Percentiles rank a stretch among this genome's conserved stretches.
phyloP scores from a whole-genome alignment of 208 protist genomes.

The Trypanosoma theileri region DNA sequence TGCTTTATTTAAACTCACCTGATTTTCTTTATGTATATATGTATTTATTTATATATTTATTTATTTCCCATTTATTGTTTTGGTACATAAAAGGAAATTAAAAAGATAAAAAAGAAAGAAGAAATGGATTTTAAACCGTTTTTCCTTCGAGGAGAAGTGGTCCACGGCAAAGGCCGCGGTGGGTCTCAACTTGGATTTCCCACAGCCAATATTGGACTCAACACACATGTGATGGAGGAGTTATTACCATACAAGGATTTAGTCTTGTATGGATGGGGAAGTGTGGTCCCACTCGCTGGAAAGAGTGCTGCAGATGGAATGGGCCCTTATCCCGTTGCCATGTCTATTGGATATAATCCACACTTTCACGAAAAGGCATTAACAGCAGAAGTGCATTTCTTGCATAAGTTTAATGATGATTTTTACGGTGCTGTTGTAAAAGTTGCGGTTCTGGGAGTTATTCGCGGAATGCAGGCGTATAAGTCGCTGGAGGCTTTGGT shows the following conservation, averaged over 20 bases:
- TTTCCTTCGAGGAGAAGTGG: conserved; percentile 72
- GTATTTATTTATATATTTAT: conserved; percentile 13
- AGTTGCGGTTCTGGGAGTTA: conserved; percentile 55
- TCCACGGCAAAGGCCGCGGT: conserved; percentile 84
- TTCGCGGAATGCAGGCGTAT: conserved; percentile 70
- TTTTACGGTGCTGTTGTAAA: conserved; percentile 87
- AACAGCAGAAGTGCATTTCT: conserved; percentile 87
- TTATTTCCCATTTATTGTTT: not conserved
- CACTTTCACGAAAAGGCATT: conserved; percentile 79
- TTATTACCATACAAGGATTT: conserved; percentile 59
- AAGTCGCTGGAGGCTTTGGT: conserved; percentile 78
- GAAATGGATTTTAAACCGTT: conserved; percentile 35
- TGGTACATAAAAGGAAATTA: not conserved
- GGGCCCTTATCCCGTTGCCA: conserved; percentile 74
- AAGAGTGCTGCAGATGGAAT: conserved; percentile 1
- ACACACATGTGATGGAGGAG: conserved; percentile 32
- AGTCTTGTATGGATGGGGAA: conserved; percentile 86
- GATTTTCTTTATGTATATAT: not conserved
- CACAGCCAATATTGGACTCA: conserved; percentile 82
- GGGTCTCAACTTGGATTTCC: conserved; percentile 87
- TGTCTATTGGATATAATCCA: conserved; percentile 90
- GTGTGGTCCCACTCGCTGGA: conserved; percentile 29
- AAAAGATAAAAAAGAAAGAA: not conserved
- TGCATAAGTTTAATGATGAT: conserved; percentile 80
- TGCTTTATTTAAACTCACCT: not conserved